Evolutionary conservation across 2,329 filamentous ascomycete genomes (phyloP).

Genomic region (Rhinocladiella mackenziei): DNA sequence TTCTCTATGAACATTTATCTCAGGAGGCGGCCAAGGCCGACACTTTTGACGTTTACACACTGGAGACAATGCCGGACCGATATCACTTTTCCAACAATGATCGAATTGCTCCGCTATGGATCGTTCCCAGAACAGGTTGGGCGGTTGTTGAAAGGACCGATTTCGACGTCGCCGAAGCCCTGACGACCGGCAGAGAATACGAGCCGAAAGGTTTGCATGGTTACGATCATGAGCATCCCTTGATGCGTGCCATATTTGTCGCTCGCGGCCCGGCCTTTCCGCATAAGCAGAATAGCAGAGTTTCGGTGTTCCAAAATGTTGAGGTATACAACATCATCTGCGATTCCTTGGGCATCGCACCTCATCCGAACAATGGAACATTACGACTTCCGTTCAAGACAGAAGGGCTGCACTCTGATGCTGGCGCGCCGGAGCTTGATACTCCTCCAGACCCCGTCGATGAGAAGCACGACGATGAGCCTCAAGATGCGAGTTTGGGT

Average conservation of each 20-base stretch:
- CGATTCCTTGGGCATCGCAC: slow-evolving; percentile 72
- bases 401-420: slow-evolving; percentile 44
- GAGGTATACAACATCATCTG: slow-evolving; percentile 95
- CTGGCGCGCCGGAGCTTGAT: slow-evolving; percentile 31
- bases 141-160: slow-evolving; percentile 78
- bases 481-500: neutral
- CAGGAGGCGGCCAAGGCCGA: slow-evolving; percentile 47
- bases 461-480: slow-evolving; percentile 1
- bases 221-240: slow-evolving; percentile 88
- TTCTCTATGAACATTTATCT: slow-evolving; percentile 59
- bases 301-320: slow-evolving; percentile 85
- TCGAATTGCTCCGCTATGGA: slow-evolving; percentile 91
- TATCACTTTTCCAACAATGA: slow-evolving; percentile 88
- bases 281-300: slow-evolving; percentile 71
- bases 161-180: slow-evolving; percentile 67
- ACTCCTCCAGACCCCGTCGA: slow-evolving; percentile 18
- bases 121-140: slow-evolving; percentile 89
- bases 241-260: slow-evolving; percentile 95
- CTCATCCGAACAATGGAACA: slow-evolving; percentile 82
- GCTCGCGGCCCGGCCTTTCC: slow-evolving; percentile 90
- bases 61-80: slow-evolving; percentile 80
- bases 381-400: slow-evolving; percentile 51
- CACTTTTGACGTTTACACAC: slow-evolving; percentile 81
- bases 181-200: slow-evolving; percentile 63
- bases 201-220: slow-evolving; percentile 83